Evolutionary conservation across 768 basidiomycete species (phyloP), one percentile per base, ranked within the genome.

Genomic region (Lactarius hengduanensis): DNA sequence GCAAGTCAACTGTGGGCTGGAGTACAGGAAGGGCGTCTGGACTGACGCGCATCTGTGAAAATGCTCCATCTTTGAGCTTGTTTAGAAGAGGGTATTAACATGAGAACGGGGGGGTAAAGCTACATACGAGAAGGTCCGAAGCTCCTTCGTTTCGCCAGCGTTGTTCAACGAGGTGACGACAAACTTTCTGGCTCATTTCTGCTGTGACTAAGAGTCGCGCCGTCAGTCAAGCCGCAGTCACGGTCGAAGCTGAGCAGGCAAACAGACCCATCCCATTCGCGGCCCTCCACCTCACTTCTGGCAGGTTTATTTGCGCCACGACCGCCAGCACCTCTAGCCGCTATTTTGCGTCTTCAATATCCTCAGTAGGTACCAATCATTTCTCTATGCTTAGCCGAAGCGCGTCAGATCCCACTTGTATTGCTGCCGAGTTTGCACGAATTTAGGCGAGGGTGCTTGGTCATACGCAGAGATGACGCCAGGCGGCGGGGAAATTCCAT

Each of bases 41-140:
- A 2, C 96, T 81, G 64, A 98, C 88, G 59, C 88, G 78, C 93
- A 97, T 94, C 78, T 95, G 71, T 93, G 82, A 55, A 98, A 73
- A 73, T 96, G 90, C 74, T 97, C 92, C 93, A 97, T 97, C 90
- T 95, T 73, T 8, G 45, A 10, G n/a, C 18, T 40, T 32, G 59
- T 38, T 55, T 18, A n/a, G n/a, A 15, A 57, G 28, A 28, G 59
- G 1, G 13, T 8, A 34, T 22, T 3, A 4, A 22, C 43, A 7
- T 15, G 28, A 36, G 22, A 26, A 50, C 18, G 8, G n/a, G 58
- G 20, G 9, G 32, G 4, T 15, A 32, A n/a, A 20, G 16, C 3
- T 26, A 40, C 88, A 50, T 63, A 94, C 93, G 75, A 98, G 79
- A 45, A 94, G 79, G 74, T 97, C 95, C 41, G 97, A 79, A 34